Conservation (phyloP, 2,329 filamentous ascomycete genomes). For the Phialocephala subalpina region DNA sequence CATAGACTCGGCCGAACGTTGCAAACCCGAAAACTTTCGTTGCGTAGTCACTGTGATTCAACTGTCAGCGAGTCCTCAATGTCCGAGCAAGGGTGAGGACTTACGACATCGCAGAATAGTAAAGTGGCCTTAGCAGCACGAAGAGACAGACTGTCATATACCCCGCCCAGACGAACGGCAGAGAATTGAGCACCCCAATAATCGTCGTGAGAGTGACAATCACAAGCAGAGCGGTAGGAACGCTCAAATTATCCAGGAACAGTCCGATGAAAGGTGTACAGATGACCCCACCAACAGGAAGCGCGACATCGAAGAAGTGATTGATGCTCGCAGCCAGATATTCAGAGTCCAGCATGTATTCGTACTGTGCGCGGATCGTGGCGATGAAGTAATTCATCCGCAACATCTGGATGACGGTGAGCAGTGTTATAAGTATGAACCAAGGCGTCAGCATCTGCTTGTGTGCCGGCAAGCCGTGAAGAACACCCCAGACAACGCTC, state of each 20-base stretch:
- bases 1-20: conserved; percentile 24
- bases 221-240: conserved; percentile 13
- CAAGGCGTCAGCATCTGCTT: conserved; percentile 24
- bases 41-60: conserved; percentile 16
- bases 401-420: conserved; percentile 22
- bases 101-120: conserved; percentile 28
- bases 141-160: conserved; percentile 21
- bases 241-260: conserved; percentile 21
- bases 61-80: neutral
- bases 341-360: conserved; percentile 23
- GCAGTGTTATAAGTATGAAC: conserved; percentile 24
- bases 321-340: conserved; percentile 15
- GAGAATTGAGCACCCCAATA: conserved; percentile 20
- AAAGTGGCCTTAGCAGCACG: conserved; percentile 18
- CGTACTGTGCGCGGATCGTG: conserved; percentile 22
- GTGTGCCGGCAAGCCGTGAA: conserved; percentile 21
- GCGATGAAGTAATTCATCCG: conserved; percentile 27
- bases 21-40: conserved; percentile 24
- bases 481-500: conserved; percentile 21
- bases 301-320: conserved; percentile 20
- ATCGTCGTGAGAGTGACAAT: conserved; percentile 20
- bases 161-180: conserved; percentile 19
- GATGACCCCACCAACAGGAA: conserved; percentile 19
- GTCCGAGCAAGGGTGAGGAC: conserved; percentile 8
- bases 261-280: conserved; percentile 24